Percentiles rank a stretch among this genome's conserved stretches.
Conservation (phyloP, 352 stramenopile genomes). For the Globisporangium polare region DNA sequence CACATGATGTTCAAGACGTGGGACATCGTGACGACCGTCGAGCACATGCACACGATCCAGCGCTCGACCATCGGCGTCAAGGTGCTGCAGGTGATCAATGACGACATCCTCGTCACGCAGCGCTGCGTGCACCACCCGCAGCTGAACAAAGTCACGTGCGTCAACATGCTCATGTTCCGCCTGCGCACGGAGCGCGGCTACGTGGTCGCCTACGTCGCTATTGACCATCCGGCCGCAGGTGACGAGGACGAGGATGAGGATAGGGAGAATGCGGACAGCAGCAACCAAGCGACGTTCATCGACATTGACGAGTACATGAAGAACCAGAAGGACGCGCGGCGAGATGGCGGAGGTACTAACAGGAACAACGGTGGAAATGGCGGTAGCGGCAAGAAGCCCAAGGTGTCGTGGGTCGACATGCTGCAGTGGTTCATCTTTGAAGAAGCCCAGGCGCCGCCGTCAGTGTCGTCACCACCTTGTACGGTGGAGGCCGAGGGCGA, state of each 20-base stretch:
- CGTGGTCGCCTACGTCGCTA: conserved; percentile 41
- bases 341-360: neutral
- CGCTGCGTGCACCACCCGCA: conserved; percentile 46
- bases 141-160: conserved; percentile 42
- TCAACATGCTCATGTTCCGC: conserved; percentile 52
- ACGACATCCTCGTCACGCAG: conserved; percentile 40
- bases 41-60: conserved; percentile 53
- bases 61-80: conserved; percentile 44
- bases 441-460: neutral
- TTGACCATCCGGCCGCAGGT: conserved; percentile 27
- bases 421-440: conserved; percentile 42
- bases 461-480: neutral
- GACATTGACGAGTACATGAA: conserved; percentile 33
- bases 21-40: conserved; percentile 45
- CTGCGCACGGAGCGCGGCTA: conserved; percentile 33
- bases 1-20: conserved; percentile 44
- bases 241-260: neutral
- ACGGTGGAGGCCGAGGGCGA: conserved; percentile 25
- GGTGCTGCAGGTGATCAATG: conserved; percentile 44
- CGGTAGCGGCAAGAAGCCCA: conserved; percentile 18
- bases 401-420: conserved; percentile 40
- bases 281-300: conserved; percentile 5
- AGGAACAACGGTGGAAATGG: neutral
- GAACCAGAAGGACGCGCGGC: conserved; percentile 25
- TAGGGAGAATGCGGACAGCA: neutral